Conservation (phyloP, 192 early-diverging fungal genomes). For the Chytriomyces sp. region DNA sequence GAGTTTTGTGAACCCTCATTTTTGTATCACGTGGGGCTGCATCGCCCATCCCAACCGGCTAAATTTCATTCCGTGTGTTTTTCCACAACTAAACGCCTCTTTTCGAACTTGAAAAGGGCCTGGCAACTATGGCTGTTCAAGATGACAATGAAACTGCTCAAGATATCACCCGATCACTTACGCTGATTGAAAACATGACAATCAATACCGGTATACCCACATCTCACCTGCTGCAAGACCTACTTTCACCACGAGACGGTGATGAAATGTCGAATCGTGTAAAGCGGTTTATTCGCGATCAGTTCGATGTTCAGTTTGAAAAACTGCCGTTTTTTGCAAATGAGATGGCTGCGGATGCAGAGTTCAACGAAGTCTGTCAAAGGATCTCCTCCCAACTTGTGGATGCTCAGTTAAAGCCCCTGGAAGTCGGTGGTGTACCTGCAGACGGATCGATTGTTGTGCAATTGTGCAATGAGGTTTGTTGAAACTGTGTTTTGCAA, state of each 20-base stretch:
- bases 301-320: constrained; percentile 51
- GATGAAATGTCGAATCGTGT: constrained; percentile 62
- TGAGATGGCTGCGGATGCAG: constrained; percentile 4
- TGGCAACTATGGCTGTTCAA: constrained; percentile 25
- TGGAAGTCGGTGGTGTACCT: constrained; percentile 50
- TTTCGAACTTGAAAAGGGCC: constrained; percentile 10
- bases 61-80: too few relatives aligned
- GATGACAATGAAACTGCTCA: constrained; percentile 38
- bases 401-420: constrained; percentile 41
- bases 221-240: constrained; percentile 48
- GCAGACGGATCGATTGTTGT: constrained; percentile 53
- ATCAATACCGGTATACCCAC: constrained; percentile 59
- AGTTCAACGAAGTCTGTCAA: constrained; percentile 44
- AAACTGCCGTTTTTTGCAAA: constrained; percentile 53
- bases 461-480: constrained; percentile 53
- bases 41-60: too few relatives aligned
- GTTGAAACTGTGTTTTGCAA: constrained; percentile 3
- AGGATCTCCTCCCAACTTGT: constrained; percentile 45
- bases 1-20: not conserved
- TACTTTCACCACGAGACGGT: constrained; percentile 54
- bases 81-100: too few relatives aligned
- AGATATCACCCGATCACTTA: constrained; percentile 49
- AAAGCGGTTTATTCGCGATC: constrained; percentile 44
- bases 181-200: constrained; percentile 62
- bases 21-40: too few relatives aligned